Conservation (phyloP, 768 basidiomycete species). For the Leccinellum rugosiceps region DNA sequence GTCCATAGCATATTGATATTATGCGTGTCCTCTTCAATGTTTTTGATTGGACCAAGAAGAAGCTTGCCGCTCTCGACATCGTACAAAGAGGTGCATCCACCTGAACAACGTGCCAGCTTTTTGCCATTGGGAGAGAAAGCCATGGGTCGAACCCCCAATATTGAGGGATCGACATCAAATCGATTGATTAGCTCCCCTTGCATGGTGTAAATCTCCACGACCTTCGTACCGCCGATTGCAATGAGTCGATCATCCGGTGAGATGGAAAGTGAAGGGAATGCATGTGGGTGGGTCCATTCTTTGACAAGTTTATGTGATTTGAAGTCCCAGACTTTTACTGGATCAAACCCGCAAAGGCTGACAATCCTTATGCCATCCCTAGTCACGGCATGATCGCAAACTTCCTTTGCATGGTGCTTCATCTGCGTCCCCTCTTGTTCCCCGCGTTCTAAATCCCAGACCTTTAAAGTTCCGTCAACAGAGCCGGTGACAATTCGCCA, state of each 20-base stretch:
- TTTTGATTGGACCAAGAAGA: background rate
- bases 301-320: background rate
- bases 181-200: background rate
- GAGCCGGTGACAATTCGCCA: background rate
- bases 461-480: background rate
- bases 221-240: background rate
- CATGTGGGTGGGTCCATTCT: background rate
- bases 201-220: background rate
- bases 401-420: background rate
- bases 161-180: background rate
- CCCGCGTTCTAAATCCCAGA: background rate
- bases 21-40: too few relatives aligned
- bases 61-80: background rate
- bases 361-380: background rate
- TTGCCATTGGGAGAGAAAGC: background rate
- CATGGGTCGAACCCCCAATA: background rate
- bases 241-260: background rate
- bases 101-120: background rate
- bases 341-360: background rate
- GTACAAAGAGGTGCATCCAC: background rate
- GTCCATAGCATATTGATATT: background rate
- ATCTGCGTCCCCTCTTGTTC: background rate
- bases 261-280: background rate
- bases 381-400: background rate
- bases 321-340: background rate